phyloP scores from a whole-genome alignment of 805 yeast species.

The Pichia nanzhaoensis region DNA sequence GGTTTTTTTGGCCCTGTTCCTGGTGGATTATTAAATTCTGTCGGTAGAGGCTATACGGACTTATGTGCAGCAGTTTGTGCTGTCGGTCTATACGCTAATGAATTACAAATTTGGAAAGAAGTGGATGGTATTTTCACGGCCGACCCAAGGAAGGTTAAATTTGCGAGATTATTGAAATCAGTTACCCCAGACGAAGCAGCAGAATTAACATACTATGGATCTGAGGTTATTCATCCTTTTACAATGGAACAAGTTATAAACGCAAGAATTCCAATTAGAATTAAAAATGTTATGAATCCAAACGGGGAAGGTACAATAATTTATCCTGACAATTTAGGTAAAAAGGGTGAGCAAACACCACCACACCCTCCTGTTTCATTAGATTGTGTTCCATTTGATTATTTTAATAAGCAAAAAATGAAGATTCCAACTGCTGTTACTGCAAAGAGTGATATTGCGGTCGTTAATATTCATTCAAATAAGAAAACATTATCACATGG shows the following conservation, averaged over 20 bases:
- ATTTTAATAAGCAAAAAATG: conserved; percentile 35
- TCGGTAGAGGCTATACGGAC: conserved; percentile 97
- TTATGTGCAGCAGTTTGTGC: conserved; percentile 95
- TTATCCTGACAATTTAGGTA: conserved; percentile 83
- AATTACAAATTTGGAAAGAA: conserved; percentile 97
- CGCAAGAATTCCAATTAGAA: conserved; percentile 93
- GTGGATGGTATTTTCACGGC: conserved; percentile 99
- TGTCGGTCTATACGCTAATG: conserved; percentile 87
- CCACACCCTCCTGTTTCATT: conserved; percentile 89
- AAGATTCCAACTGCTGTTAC: conserved; percentile 94
- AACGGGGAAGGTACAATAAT: conserved; percentile 89
- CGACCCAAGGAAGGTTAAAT: conserved; percentile 91
- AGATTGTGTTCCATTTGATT: conserved; percentile 37
- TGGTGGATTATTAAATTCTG: conserved; percentile 86
- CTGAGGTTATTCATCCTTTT: conserved; percentile 97
- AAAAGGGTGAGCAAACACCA: conserved; percentile 84
- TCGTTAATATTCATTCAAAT: conserved; percentile 88
- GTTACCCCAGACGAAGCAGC: conserved; percentile 99
- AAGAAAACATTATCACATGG: conserved; percentile 92
- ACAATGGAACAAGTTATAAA: conserved; percentile 98
- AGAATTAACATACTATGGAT: conserved; percentile 94
- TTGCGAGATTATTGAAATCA: conserved; percentile 74
- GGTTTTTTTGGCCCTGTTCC: conserved; percentile 97
- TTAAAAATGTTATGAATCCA: conserved; percentile 93
- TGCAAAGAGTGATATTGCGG: conserved; percentile 87